A percentile compares a stretch with the other conserved stretches of the same genome.
phyloP scores from a whole-genome alignment of 495 filamentous ascomycete species.

The Parachaetomium inaequale region DNA sequence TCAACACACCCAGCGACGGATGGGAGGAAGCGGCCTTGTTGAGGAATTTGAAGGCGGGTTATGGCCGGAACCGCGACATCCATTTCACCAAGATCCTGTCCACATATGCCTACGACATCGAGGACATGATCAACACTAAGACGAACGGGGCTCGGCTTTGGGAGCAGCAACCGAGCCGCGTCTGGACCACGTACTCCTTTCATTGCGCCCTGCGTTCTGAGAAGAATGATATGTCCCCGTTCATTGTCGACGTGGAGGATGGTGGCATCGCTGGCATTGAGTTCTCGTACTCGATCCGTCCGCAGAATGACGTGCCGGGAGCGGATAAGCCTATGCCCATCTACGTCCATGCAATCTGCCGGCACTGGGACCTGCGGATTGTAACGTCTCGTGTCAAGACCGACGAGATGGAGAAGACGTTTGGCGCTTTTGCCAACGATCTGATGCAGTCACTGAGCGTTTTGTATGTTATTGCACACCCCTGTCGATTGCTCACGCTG shows the following conservation, averaged over 20 bases:
- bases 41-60: constrained; percentile 21
- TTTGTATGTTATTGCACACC: constrained; percentile 29
- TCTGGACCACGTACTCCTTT: constrained; percentile 50
- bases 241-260: constrained; percentile 52
- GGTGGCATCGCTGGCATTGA: constrained; percentile 31
- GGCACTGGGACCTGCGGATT: constrained; percentile 45
- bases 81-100: constrained; percentile 45
- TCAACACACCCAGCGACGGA: constrained; percentile 9
- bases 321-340: constrained; percentile 17
- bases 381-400: constrained; percentile 22
- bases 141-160: constrained; percentile 21
- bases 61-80: constrained; percentile 16
- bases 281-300: constrained; percentile 30
- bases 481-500: not conserved
- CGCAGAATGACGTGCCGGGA: not conserved
- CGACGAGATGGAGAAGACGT: constrained; percentile 23
- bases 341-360: constrained; percentile 40
- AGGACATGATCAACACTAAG: constrained; percentile 32
- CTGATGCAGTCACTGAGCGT: constrained; percentile 37
- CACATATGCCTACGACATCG: constrained; percentile 34
- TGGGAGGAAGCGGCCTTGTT: constrained; percentile 25
- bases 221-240: constrained; percentile 13
- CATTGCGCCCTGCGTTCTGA: constrained; percentile 34
- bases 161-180: constrained; percentile 14
- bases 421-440: constrained; percentile 29